Base-by-base conservation (phyloP, 345 rosid species). In the Sonneratia caseolaris region DNA sequence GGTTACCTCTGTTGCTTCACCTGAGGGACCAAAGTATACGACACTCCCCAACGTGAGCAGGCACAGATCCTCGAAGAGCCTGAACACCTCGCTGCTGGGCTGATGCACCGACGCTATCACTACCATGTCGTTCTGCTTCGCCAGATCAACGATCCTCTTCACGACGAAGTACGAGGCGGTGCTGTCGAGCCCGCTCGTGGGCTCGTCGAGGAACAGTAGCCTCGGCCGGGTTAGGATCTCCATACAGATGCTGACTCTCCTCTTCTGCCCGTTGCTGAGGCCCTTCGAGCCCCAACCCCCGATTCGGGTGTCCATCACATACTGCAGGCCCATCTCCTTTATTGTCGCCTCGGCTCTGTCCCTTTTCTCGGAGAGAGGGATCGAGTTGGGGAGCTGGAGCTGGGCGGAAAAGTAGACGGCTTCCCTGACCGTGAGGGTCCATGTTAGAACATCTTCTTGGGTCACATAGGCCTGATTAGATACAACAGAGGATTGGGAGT, bases 221-320 rank as follows among this genome's bases (percentile, higher is more conserved):
- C 71, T 81, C 0, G 91, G 91, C 5, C 75, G 78, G 15, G 86
- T 80, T 13, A 87, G 48, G 74, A 87, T 79, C 73, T 87, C 91
- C 6, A 79, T 84, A 76, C 88, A 84, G 59, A 86, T 86, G 72
- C 88, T 86, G 35, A 86, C 88, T 76, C 90, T 82, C 74, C 88
- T 81, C 78, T 81, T 83, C 67, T 86, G 88, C 16, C 91, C 91
- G 15, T 84, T 83, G 56, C 91, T 87, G 2, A 87, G 75, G 35
- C 87, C 91, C 75, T 86, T 84, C 14, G 21, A 37, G 3, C 78
- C 77, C 81, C 83, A 84, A 9, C 88, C 81, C 4, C 87, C 88
- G 0, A 87, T 87, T 67, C 87, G 77, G 0, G 86, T 82, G 47
- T 83, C 56, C 36, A 75, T 74, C 13, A 79, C 76, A 7, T 82